A percentile compares a stretch with the other conserved stretches of the same genome.
Evolutionary conservation across 805 yeast species (phyloP).

Genomic region (Zygosaccharomyces pseudorouxii): DNA sequence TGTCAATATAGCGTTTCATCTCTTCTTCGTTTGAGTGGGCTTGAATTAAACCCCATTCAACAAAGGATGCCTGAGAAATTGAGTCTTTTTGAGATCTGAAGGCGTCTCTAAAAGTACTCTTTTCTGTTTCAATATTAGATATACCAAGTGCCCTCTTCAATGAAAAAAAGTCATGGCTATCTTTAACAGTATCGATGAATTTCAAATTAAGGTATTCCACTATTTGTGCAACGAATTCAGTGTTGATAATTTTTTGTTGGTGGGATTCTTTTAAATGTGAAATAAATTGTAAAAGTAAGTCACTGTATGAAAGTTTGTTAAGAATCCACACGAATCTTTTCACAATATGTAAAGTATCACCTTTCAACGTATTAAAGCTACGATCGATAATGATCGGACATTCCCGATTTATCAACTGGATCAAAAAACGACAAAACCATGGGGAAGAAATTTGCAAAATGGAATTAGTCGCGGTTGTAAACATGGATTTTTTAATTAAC

Average conservation of each 20-base stretch:
- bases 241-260: slow-evolving; percentile 5
- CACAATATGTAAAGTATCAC: slow-evolving; percentile 7
- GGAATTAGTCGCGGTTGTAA: slow-evolving; percentile 13
- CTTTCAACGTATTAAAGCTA: slow-evolving; percentile 1
- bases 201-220: slow-evolving; percentile 20
- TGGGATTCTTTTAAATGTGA: slow-evolving; percentile 10
- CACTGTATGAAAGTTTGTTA: slow-evolving; percentile 12
- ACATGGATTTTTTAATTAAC: slow-evolving; percentile 21
- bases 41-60: slow-evolving; percentile 18
- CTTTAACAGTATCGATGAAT: slow-evolving; percentile 22
- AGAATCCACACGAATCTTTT: slow-evolving; percentile 17
- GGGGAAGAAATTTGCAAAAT: slow-evolving; percentile 11
- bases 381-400: slow-evolving; percentile 5
- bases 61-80: slow-evolving; percentile 11
- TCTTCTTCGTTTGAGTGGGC: slow-evolving; percentile 9
- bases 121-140: slow-evolving; percentile 27
- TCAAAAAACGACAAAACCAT: slow-evolving; percentile 14
- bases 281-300: slow-evolving; percentile 15
- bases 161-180: slow-evolving; percentile 20
- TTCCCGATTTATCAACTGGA: slow-evolving; percentile 20
- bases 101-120: slow-evolving; percentile 24
- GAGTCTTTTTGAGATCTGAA: slow-evolving; percentile 9
- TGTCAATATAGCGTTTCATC: slow-evolving; percentile 11
- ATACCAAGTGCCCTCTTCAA: slow-evolving; percentile 27
- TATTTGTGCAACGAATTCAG: slow-evolving; percentile 6